Evolutionary conservation across 139 green algal genomes (phyloP), one percentile per base, ranked within the genome.

Genomic region (Chlorella ohadii): DNA sequence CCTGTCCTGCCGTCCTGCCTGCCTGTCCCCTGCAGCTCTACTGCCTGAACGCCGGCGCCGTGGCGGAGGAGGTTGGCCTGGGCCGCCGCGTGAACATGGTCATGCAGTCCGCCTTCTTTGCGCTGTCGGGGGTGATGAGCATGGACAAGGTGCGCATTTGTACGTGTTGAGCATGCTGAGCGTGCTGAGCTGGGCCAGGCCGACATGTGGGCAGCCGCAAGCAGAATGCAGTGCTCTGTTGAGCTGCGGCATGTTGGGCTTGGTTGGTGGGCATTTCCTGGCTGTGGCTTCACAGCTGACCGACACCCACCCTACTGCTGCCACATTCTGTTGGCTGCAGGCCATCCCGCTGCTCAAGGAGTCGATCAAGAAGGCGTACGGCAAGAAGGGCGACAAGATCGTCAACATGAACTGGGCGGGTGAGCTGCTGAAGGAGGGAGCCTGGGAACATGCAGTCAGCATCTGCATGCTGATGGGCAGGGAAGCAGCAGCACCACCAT

Each of bases 71-170:
- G 27, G 79, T 80, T 0, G 87, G 89, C 25, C 85, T 94, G 44
- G 90, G 90, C 64, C 90, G 91, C 81, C 88, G 86, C 73, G 86
- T 92, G 63, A 94, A 94, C 87, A 92, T 92, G 89, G 87, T 92
- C 41, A 91, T 94, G 90, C 90, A 94, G 84, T 86, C 89, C 12
- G 87, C 85, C n/a, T 94, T 94, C 90, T 94, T 94, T 79, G 64
- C 87, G 59, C 89, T 94, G 20, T 84, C 71, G 4, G 84, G 82
- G 27, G 90, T 94, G 68, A 71, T 94, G 70, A 78, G 84, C 39
- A 87, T 92, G 39, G 87, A 90, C 15, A 83, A 87, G 86, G 82
- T 72, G 51, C 13, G 34, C 41, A 19, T 51, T 9, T 51, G 44
- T 51, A 51, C 44, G 9, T 16, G 44, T 9, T 9, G 44, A 51